These are phyloP conservation scores for Lactarius sp. DNA, from an alignment of 768 basidiomycete species.

Conservation along the genomic window DNA sequence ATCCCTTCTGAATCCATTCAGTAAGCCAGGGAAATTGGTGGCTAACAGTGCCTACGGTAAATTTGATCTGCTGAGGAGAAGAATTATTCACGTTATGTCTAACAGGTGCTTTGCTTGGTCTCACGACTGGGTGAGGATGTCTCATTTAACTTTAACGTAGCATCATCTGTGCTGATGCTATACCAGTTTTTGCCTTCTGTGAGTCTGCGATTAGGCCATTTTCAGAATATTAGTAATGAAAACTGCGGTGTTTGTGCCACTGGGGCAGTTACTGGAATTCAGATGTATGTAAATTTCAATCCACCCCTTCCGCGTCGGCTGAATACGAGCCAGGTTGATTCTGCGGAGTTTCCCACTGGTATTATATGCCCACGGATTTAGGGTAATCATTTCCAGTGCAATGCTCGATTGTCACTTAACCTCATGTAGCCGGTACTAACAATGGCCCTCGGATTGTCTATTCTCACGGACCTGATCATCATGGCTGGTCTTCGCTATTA, in stretches of 20 bases:
- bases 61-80: background rate
- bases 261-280: background rate
- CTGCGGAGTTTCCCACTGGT: background rate
- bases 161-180: background rate
- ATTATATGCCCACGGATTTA: background rate
- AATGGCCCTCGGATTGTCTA: conserved; percentile 11
- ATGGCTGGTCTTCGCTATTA: conserved; percentile 17
- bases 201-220: background rate
- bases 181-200: conserved; percentile 2
- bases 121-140: conserved; percentile 3
- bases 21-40: conserved; percentile 21
- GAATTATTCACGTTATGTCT: background rate
- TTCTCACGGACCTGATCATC: conserved; percentile 16
- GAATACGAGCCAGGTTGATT: background rate
- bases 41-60: conserved; percentile 14
- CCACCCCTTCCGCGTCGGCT: background rate
- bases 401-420: background rate
- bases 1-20: background rate
- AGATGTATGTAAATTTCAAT: conserved; percentile 7
- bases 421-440: conserved; percentile 8
- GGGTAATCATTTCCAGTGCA: background rate
- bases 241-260: background rate
- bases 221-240: background rate
- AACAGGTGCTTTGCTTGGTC: background rate
- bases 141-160: background rate